Evolutionary conservation across 768 basidiomycete genomes (phyloP).

Genomic region (Psilocybe cubensis): DNA sequence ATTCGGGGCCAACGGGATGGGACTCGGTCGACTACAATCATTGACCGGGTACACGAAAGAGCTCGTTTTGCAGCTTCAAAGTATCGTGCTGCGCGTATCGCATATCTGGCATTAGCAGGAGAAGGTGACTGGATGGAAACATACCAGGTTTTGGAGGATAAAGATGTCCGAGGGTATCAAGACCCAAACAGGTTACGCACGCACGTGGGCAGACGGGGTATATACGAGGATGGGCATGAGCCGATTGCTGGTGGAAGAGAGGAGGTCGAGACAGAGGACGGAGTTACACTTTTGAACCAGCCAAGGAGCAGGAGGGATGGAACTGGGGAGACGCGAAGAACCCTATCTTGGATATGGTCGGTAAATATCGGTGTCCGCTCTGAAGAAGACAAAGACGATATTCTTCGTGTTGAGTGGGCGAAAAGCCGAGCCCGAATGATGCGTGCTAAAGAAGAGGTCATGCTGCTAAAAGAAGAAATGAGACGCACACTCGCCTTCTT

Average conservation of each 20-base stretch:
- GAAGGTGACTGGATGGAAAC: conserved; percentile 18
- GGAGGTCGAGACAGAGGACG: background rate
- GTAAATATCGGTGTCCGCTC: background rate
- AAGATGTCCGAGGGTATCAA: conserved; percentile 16
- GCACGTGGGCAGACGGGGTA: background rate
- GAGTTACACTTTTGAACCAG: background rate
- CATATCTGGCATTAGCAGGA: conserved; percentile 10
- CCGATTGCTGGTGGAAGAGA: background rate
- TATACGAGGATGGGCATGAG: background rate
- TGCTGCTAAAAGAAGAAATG: conserved; percentile 11
- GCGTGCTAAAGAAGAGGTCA: conserved; percentile 4
- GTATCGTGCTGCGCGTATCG: conserved; percentile 19
- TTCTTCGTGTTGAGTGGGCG: conserved; percentile 5
- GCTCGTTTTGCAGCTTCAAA: conserved; percentile 9
- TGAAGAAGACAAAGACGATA: conserved; percentile 6
- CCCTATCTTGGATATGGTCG: no score
- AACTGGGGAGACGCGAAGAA: conserved; percentile 5
- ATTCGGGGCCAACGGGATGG: conserved; percentile 23
- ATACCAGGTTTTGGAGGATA: conserved; percentile 11
- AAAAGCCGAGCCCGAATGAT: conserved; percentile 3
- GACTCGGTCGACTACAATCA: conserved; percentile 23
- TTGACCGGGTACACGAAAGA: conserved; percentile 18
- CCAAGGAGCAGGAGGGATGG: conserved; percentile 2
- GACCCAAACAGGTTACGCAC: conserved; percentile 5
- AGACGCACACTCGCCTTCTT: background rate